Base-by-base conservation (phyloP, 2,329 filamentous ascomycete species). In the Aaosphaeria pasadenensis region DNA sequence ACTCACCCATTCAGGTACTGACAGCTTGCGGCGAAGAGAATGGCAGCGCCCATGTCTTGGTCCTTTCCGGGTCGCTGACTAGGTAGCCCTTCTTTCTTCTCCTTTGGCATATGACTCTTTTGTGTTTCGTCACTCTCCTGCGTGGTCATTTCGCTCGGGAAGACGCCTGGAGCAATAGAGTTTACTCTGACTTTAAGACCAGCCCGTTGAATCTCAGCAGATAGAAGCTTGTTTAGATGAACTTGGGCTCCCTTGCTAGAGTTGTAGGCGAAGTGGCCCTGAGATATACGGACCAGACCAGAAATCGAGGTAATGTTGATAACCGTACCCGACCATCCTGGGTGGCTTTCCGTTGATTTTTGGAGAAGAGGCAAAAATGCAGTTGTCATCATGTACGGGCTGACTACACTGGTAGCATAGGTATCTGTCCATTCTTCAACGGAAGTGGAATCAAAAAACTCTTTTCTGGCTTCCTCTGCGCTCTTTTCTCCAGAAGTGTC, bases 131-230 rank as follows among this genome's bases (percentile, higher is more conserved):
- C 74, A 48, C 73, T 77, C 42, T 75, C 74, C 5, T 74, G 70
- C 0, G 79, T 74, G 2, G 80, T 83, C 77, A 83, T 82, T 63
- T 83, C 78, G 11, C 73, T 76, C 0, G 79, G 79, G 60, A 83
- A 83, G 4, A 82, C 72, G 30, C 79, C 78, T 0, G 79, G 81
- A 2, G 80, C 77, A 53, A 84, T 81, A 42, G 69, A 74, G 63
- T 84, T 84, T 52, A 84, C 72, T 11, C 80, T 67, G 44, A 84
- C 76, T 62, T 81, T 79, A 43, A 82, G 66, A 4, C 70, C 73
- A 31, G 72, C 71, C 38, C 75, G 72, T n/a, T 75, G 72, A 30
- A 84, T 73, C 48, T 81, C 77, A 7, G 72, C 72, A 1, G 79
- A 77, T 6, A 84, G 70, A 71, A 82, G 74, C 55, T 76, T 76